These are phyloP conservation scores for Podospora fimiseda DNA, from an alignment of 495 filamentous ascomycete genomes.

Conservation along the genomic window DNA sequence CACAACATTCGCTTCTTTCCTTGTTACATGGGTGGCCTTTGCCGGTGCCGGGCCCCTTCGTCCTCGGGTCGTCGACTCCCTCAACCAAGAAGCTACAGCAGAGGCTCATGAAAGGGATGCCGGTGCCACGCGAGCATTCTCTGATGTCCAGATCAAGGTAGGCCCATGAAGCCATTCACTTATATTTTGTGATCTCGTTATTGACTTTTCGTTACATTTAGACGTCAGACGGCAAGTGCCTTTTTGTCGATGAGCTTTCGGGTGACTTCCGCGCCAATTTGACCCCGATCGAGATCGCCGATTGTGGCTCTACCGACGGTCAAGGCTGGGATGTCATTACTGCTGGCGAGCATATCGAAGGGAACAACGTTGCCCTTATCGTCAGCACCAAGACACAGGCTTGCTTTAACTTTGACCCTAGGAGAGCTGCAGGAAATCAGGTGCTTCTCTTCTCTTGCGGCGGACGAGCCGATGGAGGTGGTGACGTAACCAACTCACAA, in stretches of 20 bases:
- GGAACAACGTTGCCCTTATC: slow-evolving; percentile 37
- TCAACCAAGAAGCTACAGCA: slow-evolving; percentile 42
- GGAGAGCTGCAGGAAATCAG: slow-evolving; percentile 41
- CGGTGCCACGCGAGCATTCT: slow-evolving; percentile 44
- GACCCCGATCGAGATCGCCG: slow-evolving; percentile 44
- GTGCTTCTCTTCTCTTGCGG: slow-evolving; percentile 50
- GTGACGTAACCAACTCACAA: slow-evolving; percentile 45
- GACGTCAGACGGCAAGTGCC: slow-evolving; percentile 47
- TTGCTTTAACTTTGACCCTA: slow-evolving; percentile 49
- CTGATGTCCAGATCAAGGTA: slow-evolving; percentile 43
- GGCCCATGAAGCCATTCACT: too few species aligned
- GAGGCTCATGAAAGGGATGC: slow-evolving; percentile 46
- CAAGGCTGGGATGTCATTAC: slow-evolving; percentile 53
- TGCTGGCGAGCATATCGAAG: slow-evolving; percentile 42
- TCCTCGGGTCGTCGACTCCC: slow-evolving; percentile 33
- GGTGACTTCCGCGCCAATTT: slow-evolving; percentile 54
- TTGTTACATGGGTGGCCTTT: slow-evolving; percentile 21
- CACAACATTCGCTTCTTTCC: slow-evolving; percentile 18
- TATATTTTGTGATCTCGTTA: too few species aligned
- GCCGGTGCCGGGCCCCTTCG: slow-evolving; percentile 20
- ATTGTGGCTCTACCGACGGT: slow-evolving; percentile 42
- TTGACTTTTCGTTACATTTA: slow-evolving; percentile 13
- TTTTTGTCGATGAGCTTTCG: slow-evolving; percentile 48
- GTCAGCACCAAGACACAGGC: slow-evolving; percentile 52
- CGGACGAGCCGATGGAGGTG: slow-evolving; percentile 49